Conservation (phyloP, 2,329 filamentous ascomycete species). For the Colletotrichum higginsianum region DNA sequence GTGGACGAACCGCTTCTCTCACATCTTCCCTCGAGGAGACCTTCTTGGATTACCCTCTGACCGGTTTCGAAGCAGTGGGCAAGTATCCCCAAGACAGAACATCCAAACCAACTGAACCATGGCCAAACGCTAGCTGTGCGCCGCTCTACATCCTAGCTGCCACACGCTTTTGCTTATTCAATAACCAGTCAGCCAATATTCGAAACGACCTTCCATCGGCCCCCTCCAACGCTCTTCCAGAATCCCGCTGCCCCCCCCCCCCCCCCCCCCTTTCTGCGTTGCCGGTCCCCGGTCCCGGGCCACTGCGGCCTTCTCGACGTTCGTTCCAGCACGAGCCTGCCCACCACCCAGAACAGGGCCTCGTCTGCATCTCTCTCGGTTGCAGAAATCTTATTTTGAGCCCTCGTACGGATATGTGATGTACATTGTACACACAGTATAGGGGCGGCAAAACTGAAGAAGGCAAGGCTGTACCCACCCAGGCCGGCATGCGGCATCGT, state of each 20-base stretch:
- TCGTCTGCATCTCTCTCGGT: not conserved
- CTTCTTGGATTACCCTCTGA: not conserved
- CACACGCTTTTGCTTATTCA: conserved; percentile 41
- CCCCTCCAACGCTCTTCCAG: conserved; percentile 26
- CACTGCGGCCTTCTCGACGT: not conserved
- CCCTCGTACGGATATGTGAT: too few species aligned
- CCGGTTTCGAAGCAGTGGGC: conserved; percentile 1
- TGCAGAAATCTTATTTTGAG: too few species aligned
- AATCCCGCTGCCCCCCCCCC: conserved; percentile 17
- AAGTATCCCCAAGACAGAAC: conserved; percentile 25
- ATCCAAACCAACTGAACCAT: conserved; percentile 13
- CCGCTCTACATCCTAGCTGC: conserved; percentile 26
- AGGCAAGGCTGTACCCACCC: not conserved
- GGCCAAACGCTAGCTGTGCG: conserved; percentile 2
- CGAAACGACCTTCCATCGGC: conserved; percentile 38
- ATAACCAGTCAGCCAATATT: conserved; percentile 37
- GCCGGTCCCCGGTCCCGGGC: not conserved
- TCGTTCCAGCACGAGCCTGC: not conserved
- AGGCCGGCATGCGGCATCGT: not conserved
- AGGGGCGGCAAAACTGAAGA: conserved; percentile 7
- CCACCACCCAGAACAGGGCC: not conserved
- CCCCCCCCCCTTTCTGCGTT: not conserved
- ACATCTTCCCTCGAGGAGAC: not conserved
- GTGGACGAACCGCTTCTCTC: conserved; percentile 20
- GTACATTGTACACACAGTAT: too few species aligned